Evolutionary conservation across 2,329 filamentous ascomycete species (phyloP).

Genomic region (Esteya vermicola): DNA sequence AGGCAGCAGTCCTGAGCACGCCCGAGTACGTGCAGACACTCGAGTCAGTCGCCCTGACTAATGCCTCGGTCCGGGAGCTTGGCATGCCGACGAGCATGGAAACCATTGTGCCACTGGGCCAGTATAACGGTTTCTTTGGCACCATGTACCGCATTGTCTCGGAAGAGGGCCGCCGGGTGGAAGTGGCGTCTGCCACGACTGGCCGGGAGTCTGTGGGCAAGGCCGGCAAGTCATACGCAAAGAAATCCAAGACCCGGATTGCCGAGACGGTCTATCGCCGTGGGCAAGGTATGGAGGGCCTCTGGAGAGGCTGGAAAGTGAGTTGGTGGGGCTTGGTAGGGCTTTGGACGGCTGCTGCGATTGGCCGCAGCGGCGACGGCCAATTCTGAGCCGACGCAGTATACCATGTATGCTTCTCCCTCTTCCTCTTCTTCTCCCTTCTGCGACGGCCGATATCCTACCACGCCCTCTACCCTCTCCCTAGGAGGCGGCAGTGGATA

Average conservation of each 20-base stretch:
- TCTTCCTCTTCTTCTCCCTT: too few relatives aligned
- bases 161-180: slow-evolving; percentile 76
- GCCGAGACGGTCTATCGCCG: slow-evolving; percentile 33
- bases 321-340: slow-evolving; percentile 66
- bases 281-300: slow-evolving; percentile 53
- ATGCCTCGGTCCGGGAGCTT: slow-evolving; percentile 11
- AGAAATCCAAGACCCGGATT: slow-evolving; percentile 19
- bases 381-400: slow-evolving; percentile 29
- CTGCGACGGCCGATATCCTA: too few relatives aligned
- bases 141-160: slow-evolving; percentile 80
- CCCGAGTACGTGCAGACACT: slow-evolving; percentile 36
- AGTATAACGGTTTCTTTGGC: slow-evolving; percentile 74
- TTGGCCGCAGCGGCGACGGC: slow-evolving; percentile 47
- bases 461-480: too few relatives aligned
- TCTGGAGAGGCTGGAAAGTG: slow-evolving; percentile 64
- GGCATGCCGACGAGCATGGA: slow-evolving; percentile 26
- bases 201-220: slow-evolving; percentile 14
- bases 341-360: slow-evolving; percentile 54
- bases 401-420: neutral
- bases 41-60: slow-evolving; percentile 13
- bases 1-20: slow-evolving; percentile 56
- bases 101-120: slow-evolving; percentile 66
- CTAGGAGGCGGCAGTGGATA: too few relatives aligned
- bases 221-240: slow-evolving; percentile 13
- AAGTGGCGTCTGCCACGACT: too few relatives aligned